Percentiles rank a stretch among this genome's conserved stretches.
These are phyloP conservation scores for Tuber borchii DNA, from an alignment of 495 filamentous ascomycete species.

Conservation along the genomic window DNA sequence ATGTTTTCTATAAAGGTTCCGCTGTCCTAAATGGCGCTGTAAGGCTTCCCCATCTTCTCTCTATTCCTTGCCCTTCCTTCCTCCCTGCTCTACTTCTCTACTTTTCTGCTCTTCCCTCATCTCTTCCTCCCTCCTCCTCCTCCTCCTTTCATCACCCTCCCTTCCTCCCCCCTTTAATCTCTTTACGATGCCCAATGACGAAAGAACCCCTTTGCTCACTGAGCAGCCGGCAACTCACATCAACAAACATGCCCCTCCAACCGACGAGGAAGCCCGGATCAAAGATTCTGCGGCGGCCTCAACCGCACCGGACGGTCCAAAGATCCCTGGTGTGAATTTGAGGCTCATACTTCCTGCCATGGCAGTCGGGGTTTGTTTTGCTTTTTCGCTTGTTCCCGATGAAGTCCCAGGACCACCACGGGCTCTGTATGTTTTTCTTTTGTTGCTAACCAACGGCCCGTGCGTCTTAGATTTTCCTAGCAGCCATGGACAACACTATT, in stretches of 20 bases:
- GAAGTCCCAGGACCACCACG: neutral
- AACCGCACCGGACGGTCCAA: conserved; percentile 22
- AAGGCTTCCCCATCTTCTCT: neutral
- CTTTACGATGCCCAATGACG: conserved; percentile 10
- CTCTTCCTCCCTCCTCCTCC: neutral
- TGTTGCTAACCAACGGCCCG: neutral
- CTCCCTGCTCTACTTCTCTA: neutral
- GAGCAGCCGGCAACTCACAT: conserved; percentile 6
- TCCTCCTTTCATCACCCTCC: too few species aligned
- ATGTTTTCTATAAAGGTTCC: neutral
- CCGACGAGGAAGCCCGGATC: conserved; percentile 2
- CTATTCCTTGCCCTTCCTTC: neutral
- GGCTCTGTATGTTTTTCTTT: conserved; percentile 1
- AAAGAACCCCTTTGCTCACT: conserved; percentile 24
- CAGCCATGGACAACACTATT: conserved; percentile 74
- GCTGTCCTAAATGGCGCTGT: neutral
- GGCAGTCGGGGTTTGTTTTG: conserved; percentile 51
- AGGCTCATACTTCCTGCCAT: conserved; percentile 54
- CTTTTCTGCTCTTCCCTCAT: neutral
- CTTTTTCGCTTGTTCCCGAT: neutral
- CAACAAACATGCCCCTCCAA: neutral
- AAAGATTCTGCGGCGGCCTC: conserved; percentile 22
- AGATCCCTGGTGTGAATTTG: conserved; percentile 44
- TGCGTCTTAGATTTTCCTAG: conserved; percentile 56
- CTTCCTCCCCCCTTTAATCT: neutral